Evolutionary conservation across 495 filamentous ascomycete species (phyloP).

Genomic region (Alectoria sarmentosa): DNA sequence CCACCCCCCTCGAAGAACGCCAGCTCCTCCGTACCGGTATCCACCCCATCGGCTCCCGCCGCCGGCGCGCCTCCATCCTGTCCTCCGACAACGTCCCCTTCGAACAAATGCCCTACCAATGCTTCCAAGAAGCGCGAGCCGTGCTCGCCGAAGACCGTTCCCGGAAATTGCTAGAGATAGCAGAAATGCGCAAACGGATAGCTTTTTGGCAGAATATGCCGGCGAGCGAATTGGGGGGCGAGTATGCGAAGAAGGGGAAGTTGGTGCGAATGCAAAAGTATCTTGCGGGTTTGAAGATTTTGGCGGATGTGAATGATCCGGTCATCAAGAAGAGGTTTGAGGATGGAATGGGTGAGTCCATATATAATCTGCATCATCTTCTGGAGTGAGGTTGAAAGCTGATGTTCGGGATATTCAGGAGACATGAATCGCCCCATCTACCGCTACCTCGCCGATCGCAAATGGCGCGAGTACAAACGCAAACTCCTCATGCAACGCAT

Average conservation of each 20-base stretch:
- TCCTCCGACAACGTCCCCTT: slow-evolving; percentile 71
- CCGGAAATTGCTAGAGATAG: slow-evolving; percentile 66
- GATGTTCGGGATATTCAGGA: slow-evolving; percentile 41
- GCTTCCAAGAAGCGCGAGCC: slow-evolving; percentile 91
- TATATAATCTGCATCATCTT: slow-evolving; percentile 1
- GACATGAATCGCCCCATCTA: slow-evolving; percentile 98
- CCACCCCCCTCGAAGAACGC: slow-evolving; percentile 51
- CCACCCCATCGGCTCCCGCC: slow-evolving; percentile 66
- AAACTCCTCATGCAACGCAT: slow-evolving; percentile 79
- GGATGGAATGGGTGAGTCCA: slow-evolving; percentile 66
- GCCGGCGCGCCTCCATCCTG: slow-evolving; percentile 71
- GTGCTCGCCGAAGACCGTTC: slow-evolving; percentile 71
- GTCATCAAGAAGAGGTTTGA: slow-evolving; percentile 91
- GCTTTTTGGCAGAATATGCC: slow-evolving; percentile 51
- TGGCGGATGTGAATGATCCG: slow-evolving; percentile 94
- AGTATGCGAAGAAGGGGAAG: slow-evolving; percentile 53
- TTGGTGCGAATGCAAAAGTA: slow-evolving; percentile 64
- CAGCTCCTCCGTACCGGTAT: slow-evolving; percentile 51
- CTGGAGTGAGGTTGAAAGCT: not conserved
- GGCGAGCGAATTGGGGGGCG: slow-evolving; percentile 51
- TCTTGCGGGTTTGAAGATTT: slow-evolving; percentile 76
- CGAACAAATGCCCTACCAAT: slow-evolving; percentile 88
- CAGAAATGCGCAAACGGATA: slow-evolving; percentile 52
- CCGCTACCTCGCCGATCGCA: slow-evolving; percentile 74
- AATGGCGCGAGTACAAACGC: slow-evolving; percentile 78